Base-by-base conservation (phyloP, 2,329 filamentous ascomycete genomes). In the Aspergillus cejpii region DNA sequence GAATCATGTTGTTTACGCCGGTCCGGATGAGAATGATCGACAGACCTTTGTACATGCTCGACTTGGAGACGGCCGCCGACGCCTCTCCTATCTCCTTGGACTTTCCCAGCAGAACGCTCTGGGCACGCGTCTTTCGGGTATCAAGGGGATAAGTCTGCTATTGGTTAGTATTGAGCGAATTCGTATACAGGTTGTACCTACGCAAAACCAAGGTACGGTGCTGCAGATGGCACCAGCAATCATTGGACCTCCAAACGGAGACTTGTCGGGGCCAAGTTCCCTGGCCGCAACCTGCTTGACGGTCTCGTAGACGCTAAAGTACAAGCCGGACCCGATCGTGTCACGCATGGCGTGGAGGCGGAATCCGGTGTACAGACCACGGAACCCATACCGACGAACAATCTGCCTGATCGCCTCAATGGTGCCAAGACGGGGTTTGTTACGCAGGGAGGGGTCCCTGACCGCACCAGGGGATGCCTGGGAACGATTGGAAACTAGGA, bases 1-100 rank as follows among this genome's bases (percentile, higher is more conserved):
- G 59, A 37, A 74, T 72, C 69, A 73, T 73, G 55, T 73, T 73
- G 55, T 74, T 71, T 20, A 74, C 55, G 6, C 65, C 66, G 3
- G 71, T 72, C 14, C 71, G 69, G 21, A 72, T 51, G 28, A 74
- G 61, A 29, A 72, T 69, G 47, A 73, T 71, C 6, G 71, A 70
- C n/a, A 74, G 54, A 5, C 71, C 71, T 48, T 69, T 72, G 56
- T 72, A 74, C 61, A 70, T 72, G 50, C 68, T 69, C 19, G 67
- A 68, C 36, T 65, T 64, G 38, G 69, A 64, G 1, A 67, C 67
- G 1, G 65, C 65, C 11, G 60, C 49, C 3, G 65, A 64, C 4
- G 68, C 64, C 49, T 70, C 66, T 15, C 65, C 66, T 31, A 70
- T 60, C 48, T 71, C 66, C 41, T 66, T 66, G 23, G 62, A 49